These are phyloP conservation scores for Heliamphora pulchella DNA, from an alignment of 179 eudicot genomes.

Conservation along the genomic window DNA sequence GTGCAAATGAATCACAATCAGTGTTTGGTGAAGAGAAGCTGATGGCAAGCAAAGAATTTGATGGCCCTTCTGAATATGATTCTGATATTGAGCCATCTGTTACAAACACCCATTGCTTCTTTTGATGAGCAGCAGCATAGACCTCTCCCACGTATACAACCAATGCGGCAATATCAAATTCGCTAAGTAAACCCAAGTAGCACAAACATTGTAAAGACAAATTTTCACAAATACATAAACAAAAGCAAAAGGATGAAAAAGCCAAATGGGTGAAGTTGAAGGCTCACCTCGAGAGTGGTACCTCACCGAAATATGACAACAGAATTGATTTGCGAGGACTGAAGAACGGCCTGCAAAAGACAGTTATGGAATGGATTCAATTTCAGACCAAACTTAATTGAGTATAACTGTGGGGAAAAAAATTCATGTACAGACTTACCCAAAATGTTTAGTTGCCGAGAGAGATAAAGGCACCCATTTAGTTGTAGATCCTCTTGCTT, in stretches of 20 bases:
- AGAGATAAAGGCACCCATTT: conserved; percentile 61
- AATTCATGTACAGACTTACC: conserved; percentile 34
- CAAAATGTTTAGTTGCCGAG: conserved; percentile 38
- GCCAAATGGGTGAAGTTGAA: background rate
- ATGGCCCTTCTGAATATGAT: conserved; percentile 27
- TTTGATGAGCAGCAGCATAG: conserved; percentile 46
- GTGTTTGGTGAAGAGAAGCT: conserved; percentile 52
- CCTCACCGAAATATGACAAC: conserved; percentile 54
- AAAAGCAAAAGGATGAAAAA: conserved; percentile 12
- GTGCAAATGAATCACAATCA: conserved; percentile 43
- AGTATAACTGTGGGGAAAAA: background rate
- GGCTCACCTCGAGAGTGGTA: conserved; percentile 65
- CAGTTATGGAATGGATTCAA: conserved; percentile 15
- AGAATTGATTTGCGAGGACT: conserved; percentile 57
- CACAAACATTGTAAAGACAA: background rate
- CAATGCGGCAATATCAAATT: conserved; percentile 74
- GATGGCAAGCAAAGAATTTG: conserved; percentile 62
- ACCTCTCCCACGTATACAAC: conserved; percentile 76
- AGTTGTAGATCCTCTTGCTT: conserved; percentile 66
- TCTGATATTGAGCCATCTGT: conserved; percentile 60
- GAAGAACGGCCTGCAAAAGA: conserved; percentile 58
- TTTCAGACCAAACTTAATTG: background rate
- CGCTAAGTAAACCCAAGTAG: conserved; percentile 42
- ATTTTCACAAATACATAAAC: background rate
- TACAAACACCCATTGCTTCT: conserved; percentile 88